Base-by-base conservation (phyloP, 1,284 basidiomycete genomes). In the Ceratobasidium sp. region DNA sequence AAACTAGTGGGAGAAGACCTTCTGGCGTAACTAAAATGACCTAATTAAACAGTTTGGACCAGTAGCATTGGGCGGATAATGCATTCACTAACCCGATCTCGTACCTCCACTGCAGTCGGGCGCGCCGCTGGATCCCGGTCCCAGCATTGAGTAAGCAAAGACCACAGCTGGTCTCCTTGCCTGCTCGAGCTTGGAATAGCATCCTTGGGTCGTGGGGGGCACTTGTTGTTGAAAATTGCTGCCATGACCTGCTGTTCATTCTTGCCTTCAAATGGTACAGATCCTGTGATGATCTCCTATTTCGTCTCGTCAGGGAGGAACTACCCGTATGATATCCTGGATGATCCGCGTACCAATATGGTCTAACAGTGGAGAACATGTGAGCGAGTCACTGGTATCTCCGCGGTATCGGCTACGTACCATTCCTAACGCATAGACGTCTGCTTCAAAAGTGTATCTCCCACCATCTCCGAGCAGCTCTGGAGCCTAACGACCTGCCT, bases 371-470 rank as follows among this genome's bases (percentile, higher is more conserved):
- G 4, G 23, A 27, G 7, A 12, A 8, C 20, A n/a, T 23, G 23
- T 62, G 27, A 30, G 59, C 33, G 7, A n/a, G 33, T 59, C 57
- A 18, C 59, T 30, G 18, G n/a, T 8, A 35, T 38, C 18, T 38
- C 2, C 8, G n/a, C 6, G 10, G 16, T 35, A 41, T 33, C 10
- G 30, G 38, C 7, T 38, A n/a, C 59, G 3, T 20, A 62, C 59
- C 59, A 62, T 62, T 14, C 59, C 59, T 14, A 38, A 38, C 7
- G 59, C 59, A 38, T 62, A 62, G 14, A 62, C 59, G n/a, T 62
- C 59, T 14, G 59, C 27, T 41, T 35, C 33, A 3, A 14, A 8
- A n/a, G 16, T 62, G 7, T 18, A 20, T 14, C n/a, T 20, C 27
- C 23, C 57, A 38, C 33, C 59, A 38, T 23, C 38, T 35, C 23